Evolutionary conservation across 2,329 filamentous ascomycete species (phyloP).

Genomic region (Trichoderma sp.): DNA sequence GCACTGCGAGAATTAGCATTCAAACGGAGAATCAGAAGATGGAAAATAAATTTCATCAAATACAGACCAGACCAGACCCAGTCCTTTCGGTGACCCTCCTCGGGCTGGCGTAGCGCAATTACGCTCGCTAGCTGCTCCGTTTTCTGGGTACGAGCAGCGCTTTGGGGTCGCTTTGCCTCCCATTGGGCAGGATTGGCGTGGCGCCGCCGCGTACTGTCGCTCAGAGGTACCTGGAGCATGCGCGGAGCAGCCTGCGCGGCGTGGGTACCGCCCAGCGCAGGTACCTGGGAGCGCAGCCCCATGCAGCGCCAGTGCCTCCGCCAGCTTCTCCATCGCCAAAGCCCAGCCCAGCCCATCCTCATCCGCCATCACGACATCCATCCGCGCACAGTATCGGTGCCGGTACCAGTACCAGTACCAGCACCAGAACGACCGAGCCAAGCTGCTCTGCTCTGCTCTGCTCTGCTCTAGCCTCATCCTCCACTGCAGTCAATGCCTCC

Average conservation of each 20-base stretch:
- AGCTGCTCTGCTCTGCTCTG: too few relatives aligned
- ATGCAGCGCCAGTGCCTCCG: not conserved
- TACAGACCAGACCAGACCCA: not conserved
- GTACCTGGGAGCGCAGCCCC: slow-evolving; percentile 9
- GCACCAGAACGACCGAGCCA: too few relatives aligned
- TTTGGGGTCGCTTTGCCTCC: not conserved
- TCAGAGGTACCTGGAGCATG: not conserved
- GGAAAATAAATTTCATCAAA: too few relatives aligned
- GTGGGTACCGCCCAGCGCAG: slow-evolving; percentile 8
- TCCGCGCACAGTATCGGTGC: not conserved
- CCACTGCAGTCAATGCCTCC: not conserved
- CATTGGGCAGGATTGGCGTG: not conserved
- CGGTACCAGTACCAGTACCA: too few relatives aligned
- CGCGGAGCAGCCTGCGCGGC: not conserved
- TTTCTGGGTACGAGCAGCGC: not conserved
- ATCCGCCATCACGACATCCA: not conserved
- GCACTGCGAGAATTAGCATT: not conserved
- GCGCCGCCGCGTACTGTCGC: slow-evolving; percentile 5
- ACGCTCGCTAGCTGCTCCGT: not conserved
- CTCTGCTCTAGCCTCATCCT: not conserved
- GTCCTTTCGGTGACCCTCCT: not conserved
- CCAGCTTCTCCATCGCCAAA: not conserved
- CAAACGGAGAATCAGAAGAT: not conserved
- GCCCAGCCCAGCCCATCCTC: not conserved
- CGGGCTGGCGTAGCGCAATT: not conserved